Percentiles rank a stretch among this genome's conserved stretches.
phyloP scores from a whole-genome alignment of 495 filamentous ascomycete species.

The Bombardia bombarda region DNA sequence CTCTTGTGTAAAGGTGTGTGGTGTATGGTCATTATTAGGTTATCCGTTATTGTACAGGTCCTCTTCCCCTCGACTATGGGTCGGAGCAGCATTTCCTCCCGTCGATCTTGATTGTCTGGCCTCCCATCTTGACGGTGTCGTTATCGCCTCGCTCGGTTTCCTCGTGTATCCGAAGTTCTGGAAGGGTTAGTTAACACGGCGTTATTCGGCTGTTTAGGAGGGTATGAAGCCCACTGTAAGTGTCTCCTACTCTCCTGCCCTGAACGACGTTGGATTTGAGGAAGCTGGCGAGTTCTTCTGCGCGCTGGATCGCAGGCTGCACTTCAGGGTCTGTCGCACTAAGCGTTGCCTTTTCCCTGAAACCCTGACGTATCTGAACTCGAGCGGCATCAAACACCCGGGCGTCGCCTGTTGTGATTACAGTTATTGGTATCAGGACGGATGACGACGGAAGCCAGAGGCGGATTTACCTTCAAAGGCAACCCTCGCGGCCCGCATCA shows the following conservation, averaged over 20 bases:
- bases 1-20: too few species aligned
- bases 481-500: conserved; percentile 73
- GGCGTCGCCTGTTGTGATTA: conserved; percentile 61
- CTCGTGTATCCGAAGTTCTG: conserved; percentile 82
- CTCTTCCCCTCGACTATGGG: neutral
- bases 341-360: conserved; percentile 56
- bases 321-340: conserved; percentile 43
- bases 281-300: conserved; percentile 74
- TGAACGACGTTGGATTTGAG: conserved; percentile 83
- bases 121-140: conserved; percentile 62
- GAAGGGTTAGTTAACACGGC: neutral
- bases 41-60: neutral
- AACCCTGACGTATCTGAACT: conserved; percentile 58
- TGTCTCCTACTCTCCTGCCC: conserved; percentile 54
- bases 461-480: conserved; percentile 71
- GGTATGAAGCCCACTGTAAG: conserved; percentile 51
- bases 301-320: conserved; percentile 55
- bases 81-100: conserved; percentile 34
- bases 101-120: conserved; percentile 34
- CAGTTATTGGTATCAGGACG: too few species aligned
- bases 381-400: conserved; percentile 61
- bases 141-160: conserved; percentile 90
- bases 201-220: neutral
- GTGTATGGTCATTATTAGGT: neutral
- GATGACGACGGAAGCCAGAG: too few species aligned